Percentiles rank a stretch among this genome's conserved stretches.
These are phyloP conservation scores for Inosperma sp. DNA, from an alignment of 768 basidiomycete genomes.

Conservation along the genomic window DNA sequence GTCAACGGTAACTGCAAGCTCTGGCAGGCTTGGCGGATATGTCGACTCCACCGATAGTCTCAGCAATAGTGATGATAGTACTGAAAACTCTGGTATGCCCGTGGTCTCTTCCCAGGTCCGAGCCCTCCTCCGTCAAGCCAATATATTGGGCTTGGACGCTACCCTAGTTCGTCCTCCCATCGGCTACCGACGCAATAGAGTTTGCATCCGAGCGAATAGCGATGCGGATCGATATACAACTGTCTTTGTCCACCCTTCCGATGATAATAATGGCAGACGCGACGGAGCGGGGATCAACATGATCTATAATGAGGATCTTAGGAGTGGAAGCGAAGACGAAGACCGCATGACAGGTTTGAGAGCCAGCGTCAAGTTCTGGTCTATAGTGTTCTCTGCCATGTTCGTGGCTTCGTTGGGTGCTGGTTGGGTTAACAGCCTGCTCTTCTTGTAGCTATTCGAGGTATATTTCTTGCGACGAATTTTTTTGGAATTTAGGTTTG, in stretches of 20 bases:
- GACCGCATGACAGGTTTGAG: too few relatives aligned
- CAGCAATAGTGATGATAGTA: neutral
- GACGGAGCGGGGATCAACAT: conserved; percentile 6
- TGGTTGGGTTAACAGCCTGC: neutral
- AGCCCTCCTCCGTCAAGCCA: conserved; percentile 5
- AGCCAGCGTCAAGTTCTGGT: neutral
- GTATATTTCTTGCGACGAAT: too few relatives aligned
- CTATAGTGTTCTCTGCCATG: neutral
- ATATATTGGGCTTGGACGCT: neutral
- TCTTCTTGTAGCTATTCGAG: too few relatives aligned
- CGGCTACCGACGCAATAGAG: conserved; percentile 1
- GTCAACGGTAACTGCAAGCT: too few relatives aligned
- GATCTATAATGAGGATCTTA: conserved; percentile 1
- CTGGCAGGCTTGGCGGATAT: too few relatives aligned
- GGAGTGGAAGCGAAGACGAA: conserved; percentile 5
- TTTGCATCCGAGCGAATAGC: neutral
- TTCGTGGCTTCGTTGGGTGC: conserved; percentile 2
- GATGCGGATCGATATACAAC: conserved; percentile 7
- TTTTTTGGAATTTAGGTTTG: too few relatives aligned
- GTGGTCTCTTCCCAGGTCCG: conserved; percentile 1
- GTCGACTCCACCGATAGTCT: conserved; percentile 7
- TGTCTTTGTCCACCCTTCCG: too few relatives aligned
- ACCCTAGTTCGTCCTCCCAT: conserved; percentile 9
- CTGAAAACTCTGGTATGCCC: conserved; percentile 5
- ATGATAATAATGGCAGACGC: neutral